phyloP scores from a whole-genome alignment of 192 early-diverging fungal species.

The Podila verticillata region DNA sequence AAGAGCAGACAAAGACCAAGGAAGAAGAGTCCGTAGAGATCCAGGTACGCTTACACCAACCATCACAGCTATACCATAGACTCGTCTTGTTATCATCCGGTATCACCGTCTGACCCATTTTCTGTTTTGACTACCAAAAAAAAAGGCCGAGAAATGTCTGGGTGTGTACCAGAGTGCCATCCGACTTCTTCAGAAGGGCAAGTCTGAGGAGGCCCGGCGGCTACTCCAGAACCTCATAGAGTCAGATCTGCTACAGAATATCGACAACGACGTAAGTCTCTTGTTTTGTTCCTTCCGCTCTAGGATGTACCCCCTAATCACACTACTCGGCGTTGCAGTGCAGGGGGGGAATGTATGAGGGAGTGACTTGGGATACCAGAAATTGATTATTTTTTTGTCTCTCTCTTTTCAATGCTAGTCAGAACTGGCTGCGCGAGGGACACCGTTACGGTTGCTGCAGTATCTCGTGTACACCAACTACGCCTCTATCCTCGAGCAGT shows the following conservation, averaged over 20 bases:
- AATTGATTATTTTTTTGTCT: neutral
- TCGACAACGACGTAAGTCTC: slow-evolving; percentile 34
- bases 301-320: neutral
- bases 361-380: neutral
- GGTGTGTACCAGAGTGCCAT: slow-evolving; percentile 55
- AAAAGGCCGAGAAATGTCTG: slow-evolving; percentile 57
- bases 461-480: slow-evolving; percentile 64
- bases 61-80: neutral
- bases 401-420: slow-evolving; percentile 8
- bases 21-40: slow-evolving; percentile 51
- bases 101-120: neutral
- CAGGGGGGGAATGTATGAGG: too few species aligned
- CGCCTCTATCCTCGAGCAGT: slow-evolving; percentile 55
- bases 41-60: slow-evolving; percentile 16
- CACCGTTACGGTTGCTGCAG: slow-evolving; percentile 53
- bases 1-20: slow-evolving; percentile 30
- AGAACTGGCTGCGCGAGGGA: slow-evolving; percentile 35
- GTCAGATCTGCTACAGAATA: slow-evolving; percentile 52
- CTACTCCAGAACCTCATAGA: slow-evolving; percentile 51
- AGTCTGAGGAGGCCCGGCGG: slow-evolving; percentile 39
- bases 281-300: neutral
- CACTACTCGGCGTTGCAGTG: neutral
- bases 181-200: slow-evolving; percentile 51
- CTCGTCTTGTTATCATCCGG: too few species aligned
- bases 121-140: neutral